Percentiles rank a stretch among this genome's conserved stretches.
Evolutionary conservation across 106 monocot genomes (phyloP).

Genomic region (Cymbidium sinense): DNA sequence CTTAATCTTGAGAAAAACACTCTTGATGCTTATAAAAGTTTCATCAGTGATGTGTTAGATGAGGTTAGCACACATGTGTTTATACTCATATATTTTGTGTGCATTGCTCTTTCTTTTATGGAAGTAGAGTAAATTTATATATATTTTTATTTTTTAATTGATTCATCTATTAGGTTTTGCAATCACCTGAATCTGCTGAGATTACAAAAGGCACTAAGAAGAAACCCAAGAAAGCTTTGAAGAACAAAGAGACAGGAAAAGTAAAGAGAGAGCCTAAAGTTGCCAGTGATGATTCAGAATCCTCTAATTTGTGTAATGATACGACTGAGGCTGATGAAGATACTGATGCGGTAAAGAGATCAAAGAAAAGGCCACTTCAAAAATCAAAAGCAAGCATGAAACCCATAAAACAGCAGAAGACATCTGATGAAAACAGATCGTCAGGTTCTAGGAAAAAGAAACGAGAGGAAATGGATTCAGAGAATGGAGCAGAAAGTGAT

Average conservation of each 20-base stretch:
- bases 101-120: background rate
- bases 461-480: constrained; percentile 20
- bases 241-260: constrained; percentile 15
- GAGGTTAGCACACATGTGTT: constrained; percentile 26
- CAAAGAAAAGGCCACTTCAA: constrained; percentile 39
- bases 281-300: constrained; percentile 26
- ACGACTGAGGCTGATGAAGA: constrained; percentile 33
- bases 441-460: constrained; percentile 37
- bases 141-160: background rate
- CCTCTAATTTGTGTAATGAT: constrained; percentile 36
- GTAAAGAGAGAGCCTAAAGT: constrained; percentile 25
- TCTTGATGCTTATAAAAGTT: constrained; percentile 70
- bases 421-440: constrained; percentile 31
- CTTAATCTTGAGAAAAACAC: constrained; percentile 59
- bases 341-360: constrained; percentile 29
- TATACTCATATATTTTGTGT: background rate
- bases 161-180: constrained; percentile 27
- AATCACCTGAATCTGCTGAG: constrained; percentile 32
- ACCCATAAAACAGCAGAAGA: constrained; percentile 45
- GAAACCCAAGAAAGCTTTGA: constrained; percentile 24
- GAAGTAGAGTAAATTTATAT: constrained; percentile 2
- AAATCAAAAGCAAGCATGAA: constrained; percentile 36
- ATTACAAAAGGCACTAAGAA: constrained; percentile 37
- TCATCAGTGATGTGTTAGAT: constrained; percentile 66
- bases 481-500: constrained; percentile 36